A percentile compares a stretch with the other conserved stretches of the same genome.
Conservation (phyloP, 305 asterid species). For the Ilex paraguariensis region DNA sequence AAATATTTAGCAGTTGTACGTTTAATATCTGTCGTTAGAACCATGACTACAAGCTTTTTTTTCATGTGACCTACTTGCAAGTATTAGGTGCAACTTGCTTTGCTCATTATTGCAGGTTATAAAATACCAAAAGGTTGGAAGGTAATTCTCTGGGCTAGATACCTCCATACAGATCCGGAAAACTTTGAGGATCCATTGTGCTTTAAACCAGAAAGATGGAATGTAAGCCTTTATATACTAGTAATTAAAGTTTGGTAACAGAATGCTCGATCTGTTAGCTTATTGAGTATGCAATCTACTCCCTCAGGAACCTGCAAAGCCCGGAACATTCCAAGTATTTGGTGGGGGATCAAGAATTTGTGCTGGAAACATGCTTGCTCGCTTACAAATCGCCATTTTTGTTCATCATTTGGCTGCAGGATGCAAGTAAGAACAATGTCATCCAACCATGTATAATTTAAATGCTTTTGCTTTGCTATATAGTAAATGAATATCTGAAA, state of each 20-base stretch:
- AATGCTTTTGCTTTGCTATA: not conserved
- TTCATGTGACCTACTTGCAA: too few species aligned
- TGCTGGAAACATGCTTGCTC: conserved; percentile 60
- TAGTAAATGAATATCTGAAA: not conserved
- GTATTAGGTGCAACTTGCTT: too few species aligned
- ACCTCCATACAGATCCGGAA: conserved; percentile 46
- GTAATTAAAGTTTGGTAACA: too few species aligned
- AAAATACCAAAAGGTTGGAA: conserved; percentile 58
- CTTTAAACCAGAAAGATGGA: conserved; percentile 59
- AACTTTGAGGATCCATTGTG: conserved; percentile 46
- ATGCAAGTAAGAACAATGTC: conserved; percentile 28
- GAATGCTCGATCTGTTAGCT: too few species aligned
- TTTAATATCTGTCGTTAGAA: too few species aligned
- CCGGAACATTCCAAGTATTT: conserved; percentile 41
- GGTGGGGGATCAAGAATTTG: conserved; percentile 56
- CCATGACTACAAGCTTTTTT: too few species aligned
- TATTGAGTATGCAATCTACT: not conserved
- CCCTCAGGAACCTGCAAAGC: conserved; percentile 26
- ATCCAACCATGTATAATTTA: not conserved
- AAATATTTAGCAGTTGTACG: too few species aligned
- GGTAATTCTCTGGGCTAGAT: conserved; percentile 46
- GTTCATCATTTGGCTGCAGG: conserved; percentile 44
- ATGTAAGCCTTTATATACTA: conserved; percentile 21
- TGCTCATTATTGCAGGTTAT: conserved; percentile 26
- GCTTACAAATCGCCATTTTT: conserved; percentile 37